phyloP scores from a whole-genome alignment of 108 stramenopile species.

The Parietichytrium sp. region DNA sequence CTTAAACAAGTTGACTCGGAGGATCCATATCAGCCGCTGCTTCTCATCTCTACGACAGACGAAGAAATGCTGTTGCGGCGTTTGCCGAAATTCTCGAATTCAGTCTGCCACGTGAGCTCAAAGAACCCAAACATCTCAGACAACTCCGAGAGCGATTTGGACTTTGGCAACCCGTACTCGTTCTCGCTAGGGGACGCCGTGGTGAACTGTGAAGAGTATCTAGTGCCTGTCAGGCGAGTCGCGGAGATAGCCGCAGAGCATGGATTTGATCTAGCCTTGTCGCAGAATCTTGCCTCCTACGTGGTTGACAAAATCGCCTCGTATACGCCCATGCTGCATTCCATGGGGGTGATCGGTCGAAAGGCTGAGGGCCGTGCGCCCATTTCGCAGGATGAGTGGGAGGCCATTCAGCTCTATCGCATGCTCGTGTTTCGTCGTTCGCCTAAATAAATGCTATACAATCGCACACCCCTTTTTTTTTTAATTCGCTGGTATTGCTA shows the following conservation, averaged over 20 bases:
- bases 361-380: neutral
- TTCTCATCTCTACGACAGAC: conserved; percentile 18
- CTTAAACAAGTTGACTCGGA: neutral
- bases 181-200: conserved; percentile 41
- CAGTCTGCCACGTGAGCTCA: neutral
- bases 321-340: conserved; percentile 23
- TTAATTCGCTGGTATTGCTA: no score
- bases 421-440: conserved; percentile 1
- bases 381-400: neutral
- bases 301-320: neutral
- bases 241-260: neutral
- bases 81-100: neutral
- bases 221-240: neutral
- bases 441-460: no score
- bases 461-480: no score
- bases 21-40: neutral
- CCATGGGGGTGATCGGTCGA: neutral
- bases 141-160: neutral
- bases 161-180: neutral
- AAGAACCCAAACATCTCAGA: neutral
- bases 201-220: conserved; percentile 24
- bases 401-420: conserved; percentile 6
- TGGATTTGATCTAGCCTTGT: neutral
- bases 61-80: neutral
- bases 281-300: neutral